Conservation (phyloP, 345 rosid species). For the Laguncularia racemosa region DNA sequence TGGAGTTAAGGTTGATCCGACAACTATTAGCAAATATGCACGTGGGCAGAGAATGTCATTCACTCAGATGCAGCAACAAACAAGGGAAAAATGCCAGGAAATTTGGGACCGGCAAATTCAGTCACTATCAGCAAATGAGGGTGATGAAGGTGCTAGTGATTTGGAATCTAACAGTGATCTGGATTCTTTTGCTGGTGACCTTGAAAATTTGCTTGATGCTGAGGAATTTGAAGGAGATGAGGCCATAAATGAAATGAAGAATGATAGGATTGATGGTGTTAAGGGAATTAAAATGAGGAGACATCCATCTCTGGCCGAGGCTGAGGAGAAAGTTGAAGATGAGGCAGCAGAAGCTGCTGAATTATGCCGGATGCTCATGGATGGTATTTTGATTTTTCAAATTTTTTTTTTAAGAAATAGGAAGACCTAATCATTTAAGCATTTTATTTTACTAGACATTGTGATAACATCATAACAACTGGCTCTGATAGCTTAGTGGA, state of each 20-base stretch:
- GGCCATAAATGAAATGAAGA: conserved; percentile 44
- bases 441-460: too few species aligned
- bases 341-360: conserved; percentile 96
- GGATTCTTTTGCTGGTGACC: conserved; percentile 98
- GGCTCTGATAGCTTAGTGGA: too few species aligned
- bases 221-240: conserved; percentile 90
- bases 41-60: conserved; percentile 99
- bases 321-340: conserved; percentile 90
- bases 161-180: conserved; percentile 93
- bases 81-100: conserved; percentile 98
- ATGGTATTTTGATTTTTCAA: conserved; percentile 42
- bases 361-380: conserved; percentile 85
- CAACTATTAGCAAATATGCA: conserved; percentile 92
- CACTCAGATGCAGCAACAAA: conserved; percentile 97
- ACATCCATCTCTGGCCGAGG: conserved; percentile 62
- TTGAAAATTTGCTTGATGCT: conserved; percentile 96
- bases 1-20: conserved; percentile 91
- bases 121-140: conserved; percentile 74
- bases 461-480: too few species aligned
- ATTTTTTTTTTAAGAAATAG: too few species aligned
- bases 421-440: too few species aligned
- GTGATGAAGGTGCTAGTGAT: conserved; percentile 84
- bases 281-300: conserved; percentile 96
- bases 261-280: conserved; percentile 67
- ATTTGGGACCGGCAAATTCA: conserved; percentile 96